phyloP scores from a whole-genome alignment of 1,284 basidiomycete genomes.

The Pseudozyma thailandica region DNA sequence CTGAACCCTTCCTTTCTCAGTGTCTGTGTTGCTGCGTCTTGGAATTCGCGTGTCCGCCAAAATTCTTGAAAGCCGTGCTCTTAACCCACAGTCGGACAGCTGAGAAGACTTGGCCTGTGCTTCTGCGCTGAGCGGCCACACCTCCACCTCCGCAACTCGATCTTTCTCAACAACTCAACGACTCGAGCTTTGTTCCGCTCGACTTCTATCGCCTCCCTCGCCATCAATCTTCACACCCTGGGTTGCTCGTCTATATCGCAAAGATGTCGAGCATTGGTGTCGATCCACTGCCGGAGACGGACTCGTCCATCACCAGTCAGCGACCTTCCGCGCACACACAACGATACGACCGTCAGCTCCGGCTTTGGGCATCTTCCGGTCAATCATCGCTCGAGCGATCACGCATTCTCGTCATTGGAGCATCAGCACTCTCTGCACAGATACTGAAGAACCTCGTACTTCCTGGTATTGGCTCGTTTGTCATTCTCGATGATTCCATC shows the following conservation, averaged over 20 bases:
- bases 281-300: constrained; percentile 28
- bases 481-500: constrained; percentile 78
- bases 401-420: constrained; percentile 82
- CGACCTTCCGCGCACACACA: constrained; percentile 62
- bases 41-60: not conserved
- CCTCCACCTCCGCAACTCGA: no score
- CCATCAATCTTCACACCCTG: not conserved
- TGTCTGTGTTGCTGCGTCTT: no score
- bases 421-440: constrained; percentile 82
- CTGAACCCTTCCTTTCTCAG: not conserved
- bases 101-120: not conserved
- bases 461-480: constrained; percentile 90
- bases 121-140: no score
- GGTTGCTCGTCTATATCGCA: not conserved
- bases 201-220: not conserved
- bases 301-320: constrained; percentile 33
- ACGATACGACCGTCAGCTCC: constrained; percentile 70
- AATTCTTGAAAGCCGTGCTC: not conserved
- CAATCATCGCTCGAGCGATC: constrained; percentile 90
- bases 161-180: no score
- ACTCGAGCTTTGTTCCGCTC: no score
- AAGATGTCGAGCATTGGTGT: constrained; percentile 41
- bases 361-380: constrained; percentile 93
- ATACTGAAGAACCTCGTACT: constrained; percentile 94
- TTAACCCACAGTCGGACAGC: not conserved